Evolutionary conservation across 2,329 filamentous ascomycete genomes (phyloP), one percentile per base, ranked within the genome.

Genomic region (Curvularia spicifera): DNA sequence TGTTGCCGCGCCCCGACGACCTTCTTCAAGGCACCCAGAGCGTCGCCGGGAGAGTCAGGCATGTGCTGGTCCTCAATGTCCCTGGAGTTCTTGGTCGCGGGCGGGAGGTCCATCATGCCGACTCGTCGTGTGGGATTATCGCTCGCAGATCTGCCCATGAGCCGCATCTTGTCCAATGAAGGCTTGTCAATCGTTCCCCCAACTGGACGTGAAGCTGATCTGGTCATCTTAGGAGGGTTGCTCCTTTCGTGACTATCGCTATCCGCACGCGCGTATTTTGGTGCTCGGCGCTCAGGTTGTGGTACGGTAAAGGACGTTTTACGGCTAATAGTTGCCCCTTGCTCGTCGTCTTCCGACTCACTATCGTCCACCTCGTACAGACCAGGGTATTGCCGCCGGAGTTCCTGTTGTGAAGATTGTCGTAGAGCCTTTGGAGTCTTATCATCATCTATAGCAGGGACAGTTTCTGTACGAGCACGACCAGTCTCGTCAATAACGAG

Each of bases 401-500:
- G 51, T 29, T 75, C 70, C 28, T 69, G 68, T 42, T 71, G 70
- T 3, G 68, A 63, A 12, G 66, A 58, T 20, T 57, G 65, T 5
- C 65, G 61, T 18, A 69, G 66, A 12, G 73, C 56, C 35, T 40
- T 67, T 2, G 66, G 71, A 8, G 72, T 72, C 18, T 72, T 71
- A 3, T 73, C 74, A 1, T 75, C 76, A 5, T 76, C 71, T 1
- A 76, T 72, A 1, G 67, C 66, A 46, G 73, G 65, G 28, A 75
- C 69, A n/a, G 79, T 81, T 63, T 82, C 79, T 5, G 81, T 81
- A 10, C 81, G 73, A 40, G 81, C 81, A 43, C 76, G 73, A 13
- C 81, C 81, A 50, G 72, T 78, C 60, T 81, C 80, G 61, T 82
- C 81, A 35, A 83, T 76, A 37, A 83, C 72, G 20, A 83, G 76